Conservation (phyloP, 148 eudicot genomes). For the Cornus suecica region DNA sequence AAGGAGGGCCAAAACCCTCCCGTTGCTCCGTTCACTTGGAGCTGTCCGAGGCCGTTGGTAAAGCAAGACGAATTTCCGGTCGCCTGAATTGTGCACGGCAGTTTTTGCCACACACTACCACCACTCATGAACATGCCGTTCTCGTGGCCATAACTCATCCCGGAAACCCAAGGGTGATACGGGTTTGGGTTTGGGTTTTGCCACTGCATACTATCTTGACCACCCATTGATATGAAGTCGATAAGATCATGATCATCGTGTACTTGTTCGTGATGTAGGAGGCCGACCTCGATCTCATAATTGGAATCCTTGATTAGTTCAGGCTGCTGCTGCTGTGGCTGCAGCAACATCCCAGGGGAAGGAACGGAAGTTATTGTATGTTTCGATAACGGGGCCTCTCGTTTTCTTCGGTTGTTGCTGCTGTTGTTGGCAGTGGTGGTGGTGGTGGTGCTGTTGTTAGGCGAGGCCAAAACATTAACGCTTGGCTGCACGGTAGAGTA, state of each 20-base stretch:
- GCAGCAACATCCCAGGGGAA: no score
- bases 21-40: background rate
- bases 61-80: conserved; percentile 6
- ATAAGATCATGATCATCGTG: background rate
- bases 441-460: background rate
- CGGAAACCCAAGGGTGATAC: background rate
- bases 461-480: background rate
- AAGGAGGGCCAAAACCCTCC: no score
- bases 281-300: background rate
- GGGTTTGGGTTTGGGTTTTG: background rate
- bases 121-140: background rate
- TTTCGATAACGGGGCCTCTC: background rate
- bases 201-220: background rate
- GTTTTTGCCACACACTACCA: background rate
- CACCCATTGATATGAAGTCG: background rate
- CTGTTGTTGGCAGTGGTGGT: background rate
- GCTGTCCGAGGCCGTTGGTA: conserved; percentile 1
- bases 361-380: no score
- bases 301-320: background rate
- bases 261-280: background rate
- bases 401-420: background rate
- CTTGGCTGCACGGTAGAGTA: background rate
- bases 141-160: background rate
- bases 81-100: background rate
- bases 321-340: no score